Evolutionary conservation across 305 asterid species (phyloP).

Genomic region (Euphrasia arctica): DNA sequence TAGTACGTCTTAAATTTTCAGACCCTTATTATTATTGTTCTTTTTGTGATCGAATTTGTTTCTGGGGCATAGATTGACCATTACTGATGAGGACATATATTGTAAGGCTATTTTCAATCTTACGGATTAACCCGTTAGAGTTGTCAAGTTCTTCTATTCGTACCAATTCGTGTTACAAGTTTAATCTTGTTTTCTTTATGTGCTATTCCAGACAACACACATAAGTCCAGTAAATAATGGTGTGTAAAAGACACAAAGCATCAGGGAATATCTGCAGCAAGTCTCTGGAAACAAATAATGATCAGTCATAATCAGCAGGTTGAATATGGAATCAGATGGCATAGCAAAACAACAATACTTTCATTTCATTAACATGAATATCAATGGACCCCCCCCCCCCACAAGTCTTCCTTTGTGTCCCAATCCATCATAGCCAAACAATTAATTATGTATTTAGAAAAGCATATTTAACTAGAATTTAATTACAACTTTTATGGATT

Average conservation of each 20-base stretch:
- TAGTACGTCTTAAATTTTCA: too few species aligned
- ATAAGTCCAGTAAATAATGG: too few species aligned
- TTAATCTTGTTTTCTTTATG: neutral
- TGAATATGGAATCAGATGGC: constrained; percentile 2
- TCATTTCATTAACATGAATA: neutral
- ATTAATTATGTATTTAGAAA: neutral
- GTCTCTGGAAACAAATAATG: neutral
- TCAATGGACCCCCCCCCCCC: neutral
- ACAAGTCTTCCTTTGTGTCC: neutral
- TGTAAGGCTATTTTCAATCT: too few species aligned
- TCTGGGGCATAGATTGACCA: too few species aligned
- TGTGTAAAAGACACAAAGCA: too few species aligned
- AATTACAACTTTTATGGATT: neutral
- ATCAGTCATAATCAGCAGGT: neutral
- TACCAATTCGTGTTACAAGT: neutral
- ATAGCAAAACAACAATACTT: neutral
- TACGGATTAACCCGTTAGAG: neutral
- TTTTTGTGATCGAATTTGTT: too few species aligned
- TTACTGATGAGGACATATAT: too few species aligned
- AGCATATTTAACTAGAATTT: neutral
- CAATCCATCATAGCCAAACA: neutral
- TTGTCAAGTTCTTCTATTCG: neutral
- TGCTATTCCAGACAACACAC: too few species aligned
- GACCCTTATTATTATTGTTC: too few species aligned
- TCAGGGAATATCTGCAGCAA: too few species aligned